Evolutionary conservation across 169 alveolate species (phyloP), one percentile per base, ranked within the genome.

Genomic region (Babesia ovata): DNA sequence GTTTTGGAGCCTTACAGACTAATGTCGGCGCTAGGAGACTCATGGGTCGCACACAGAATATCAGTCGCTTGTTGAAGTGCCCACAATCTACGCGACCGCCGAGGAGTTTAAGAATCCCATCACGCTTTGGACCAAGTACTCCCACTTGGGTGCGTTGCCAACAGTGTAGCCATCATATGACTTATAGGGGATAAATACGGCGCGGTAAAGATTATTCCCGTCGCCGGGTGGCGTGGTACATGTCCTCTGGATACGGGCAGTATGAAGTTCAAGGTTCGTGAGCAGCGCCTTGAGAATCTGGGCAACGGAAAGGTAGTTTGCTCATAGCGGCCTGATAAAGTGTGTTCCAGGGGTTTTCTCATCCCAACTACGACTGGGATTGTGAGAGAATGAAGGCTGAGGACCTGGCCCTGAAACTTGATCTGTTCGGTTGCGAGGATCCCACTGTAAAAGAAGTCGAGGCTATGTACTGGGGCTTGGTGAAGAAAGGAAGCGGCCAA

Each of bases 141-240:
- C 50, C 4, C 63, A 45, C 58, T 42, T 84, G 36, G 86, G 90
- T 75, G 45, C n/a, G 78, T 58, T 53, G 7, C n/a, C 19, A 2
- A 0, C 59, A 0, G 22, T 56, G 11, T 50, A 24, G n/a, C 21
- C 63, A 36, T 44, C 17, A 63, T 49, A 19, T n/a, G 62, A 44
- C 71, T 58, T 10, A 57, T 62, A 69, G 95, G 95, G 21, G 72
- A 83, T 53, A 83, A 87, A 61, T 92, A 67, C 53, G 96, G 96
- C 26, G 96, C 94, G 1, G 75, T 92, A 50, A 92, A 92, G 66
- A 86, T 92, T 7, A 63, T 86, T 21, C 96, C 96, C 16, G 95
- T 95, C 14, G 70, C 57, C 17, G 92, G 85, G 36, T 92, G 91
- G 90, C 57, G 69, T 26, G 88, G 93, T 13, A 85, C 79, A 45